phyloP scores from a whole-genome alignment of 257 asterid genomes.

The Orobanche coerulescens region DNA sequence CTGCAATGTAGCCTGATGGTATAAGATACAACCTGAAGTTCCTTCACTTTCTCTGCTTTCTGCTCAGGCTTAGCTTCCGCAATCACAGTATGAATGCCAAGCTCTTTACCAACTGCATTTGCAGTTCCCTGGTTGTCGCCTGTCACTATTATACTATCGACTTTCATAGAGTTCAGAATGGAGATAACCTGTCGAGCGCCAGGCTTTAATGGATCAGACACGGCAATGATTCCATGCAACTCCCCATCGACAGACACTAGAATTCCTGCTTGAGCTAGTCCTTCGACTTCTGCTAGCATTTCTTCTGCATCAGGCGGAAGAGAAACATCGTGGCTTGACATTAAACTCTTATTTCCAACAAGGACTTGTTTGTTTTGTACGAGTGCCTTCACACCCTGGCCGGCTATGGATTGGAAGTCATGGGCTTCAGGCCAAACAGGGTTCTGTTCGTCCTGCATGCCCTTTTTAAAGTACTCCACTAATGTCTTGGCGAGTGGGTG shows the following conservation, averaged over 20 bases:
- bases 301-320: constrained; percentile 60
- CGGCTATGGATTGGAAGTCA: constrained; percentile 64
- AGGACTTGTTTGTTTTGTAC: constrained; percentile 58
- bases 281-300: constrained; percentile 46
- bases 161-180: constrained; percentile 56
- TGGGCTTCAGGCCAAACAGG: constrained; percentile 46
- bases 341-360: constrained; percentile 69
- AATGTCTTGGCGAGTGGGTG: constrained; percentile 84
- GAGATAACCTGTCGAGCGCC: constrained; percentile 58
- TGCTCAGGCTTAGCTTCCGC: constrained; percentile 78
- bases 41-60: constrained; percentile 69
- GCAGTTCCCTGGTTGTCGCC: constrained; percentile 93
- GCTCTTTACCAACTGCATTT: constrained; percentile 61
- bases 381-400: constrained; percentile 77
- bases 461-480: constrained; percentile 47
- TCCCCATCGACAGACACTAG: constrained; percentile 57
- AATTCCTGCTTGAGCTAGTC: constrained; percentile 63
- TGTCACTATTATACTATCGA: constrained; percentile 51
- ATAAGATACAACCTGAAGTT: constrained; percentile 49
- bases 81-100: constrained; percentile 48
- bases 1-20: background rate
- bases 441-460: constrained; percentile 41
- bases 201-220: constrained; percentile 77
- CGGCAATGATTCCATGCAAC: constrained; percentile 48
- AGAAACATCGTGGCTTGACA: constrained; percentile 35